phyloP scores from a whole-genome alignment of 495 filamentous ascomycete species.

The Geoglossum glabrum region DNA sequence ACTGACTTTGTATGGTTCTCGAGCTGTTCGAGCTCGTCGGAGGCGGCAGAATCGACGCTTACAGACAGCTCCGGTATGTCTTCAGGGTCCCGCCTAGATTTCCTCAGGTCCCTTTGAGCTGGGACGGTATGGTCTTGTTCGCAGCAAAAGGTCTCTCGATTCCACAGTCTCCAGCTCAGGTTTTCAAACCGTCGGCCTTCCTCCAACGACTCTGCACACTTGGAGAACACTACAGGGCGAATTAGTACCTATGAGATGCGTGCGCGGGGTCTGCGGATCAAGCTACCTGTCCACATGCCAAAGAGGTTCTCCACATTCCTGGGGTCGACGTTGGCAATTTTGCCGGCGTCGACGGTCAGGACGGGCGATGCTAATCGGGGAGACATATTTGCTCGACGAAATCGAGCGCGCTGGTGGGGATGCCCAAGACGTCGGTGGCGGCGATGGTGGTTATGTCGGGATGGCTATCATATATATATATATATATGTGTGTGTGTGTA shows the following conservation, averaged over 20 bases:
- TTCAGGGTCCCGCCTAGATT: constrained; percentile 9
- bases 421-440: background rate
- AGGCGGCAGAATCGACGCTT: constrained; percentile 68
- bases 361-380: constrained; percentile 46
- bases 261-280: background rate
- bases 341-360: constrained; percentile 63
- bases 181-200: constrained; percentile 88
- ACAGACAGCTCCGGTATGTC: constrained; percentile 77
- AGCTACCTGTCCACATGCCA: constrained; percentile 85
- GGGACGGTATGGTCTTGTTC: constrained; percentile 22
- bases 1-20: constrained; percentile 40
- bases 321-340: constrained; percentile 87
- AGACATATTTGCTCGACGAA: constrained; percentile 26
- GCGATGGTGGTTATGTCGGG: background rate
- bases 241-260: background rate
- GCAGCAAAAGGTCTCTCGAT: constrained; percentile 88
- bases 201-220: constrained; percentile 85
- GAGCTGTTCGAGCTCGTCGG: constrained; percentile 50
- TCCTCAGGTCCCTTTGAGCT: constrained; percentile 11
- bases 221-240: constrained; percentile 55
- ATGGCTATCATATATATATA: background rate
- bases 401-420: background rate
- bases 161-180: constrained; percentile 90
- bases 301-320: constrained; percentile 81
- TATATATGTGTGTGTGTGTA: too few relatives aligned